Evolutionary conservation across 164 flowering plant genomes (phyloP), one percentile per base, ranked within the genome.

Genomic region (Dillenia turbinata): DNA sequence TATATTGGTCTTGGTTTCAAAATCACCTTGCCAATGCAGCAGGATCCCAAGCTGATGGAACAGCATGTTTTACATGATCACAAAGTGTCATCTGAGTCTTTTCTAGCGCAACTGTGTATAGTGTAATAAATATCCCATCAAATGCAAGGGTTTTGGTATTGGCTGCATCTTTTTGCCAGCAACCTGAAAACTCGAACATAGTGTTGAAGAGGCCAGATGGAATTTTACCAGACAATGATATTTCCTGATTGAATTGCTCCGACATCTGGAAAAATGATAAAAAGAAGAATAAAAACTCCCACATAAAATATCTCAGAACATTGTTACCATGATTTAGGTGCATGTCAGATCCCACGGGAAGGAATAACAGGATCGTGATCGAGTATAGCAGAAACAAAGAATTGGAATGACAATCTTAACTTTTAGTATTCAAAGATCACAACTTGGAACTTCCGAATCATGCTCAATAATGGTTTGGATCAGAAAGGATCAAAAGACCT

Each of bases 111-210:
- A 91, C 78, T 0, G 89, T 77, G 61, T 87, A 94, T 11, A 94
- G 77, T 15, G 95, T 82, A 66, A 94, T 86, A 74, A 86, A 84
- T 56, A 93, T 85, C 63, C 97, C 99, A 75, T 94, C 99, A 78
- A 91, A 89, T 58, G 97, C 91, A 72, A 94, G 93, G 63, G 87
- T 72, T 75, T 89, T 91, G 5, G 97, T 91, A 67, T 70, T 79
- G 62, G 96, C 89, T 24, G 98, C 98, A 78, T 94, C 98, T 71
- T 87, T 91, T 76, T 91, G 96, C 98, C 98, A 94, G 74, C 84
- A 75, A 49, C 96, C 77, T 11, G 93, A 78, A 77, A 83, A 94
- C 17, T 89, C 96, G 56, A 94, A 91, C 92, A 86, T 88, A 5
- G 87, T 10, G 74, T 94, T 91, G 81, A 94, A 91, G 69, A 79